A percentile compares a stretch with the other conserved stretches of the same genome.
Conservation (phyloP, 495 filamentous ascomycete species). For the Penicillium samsonianum region DNA sequence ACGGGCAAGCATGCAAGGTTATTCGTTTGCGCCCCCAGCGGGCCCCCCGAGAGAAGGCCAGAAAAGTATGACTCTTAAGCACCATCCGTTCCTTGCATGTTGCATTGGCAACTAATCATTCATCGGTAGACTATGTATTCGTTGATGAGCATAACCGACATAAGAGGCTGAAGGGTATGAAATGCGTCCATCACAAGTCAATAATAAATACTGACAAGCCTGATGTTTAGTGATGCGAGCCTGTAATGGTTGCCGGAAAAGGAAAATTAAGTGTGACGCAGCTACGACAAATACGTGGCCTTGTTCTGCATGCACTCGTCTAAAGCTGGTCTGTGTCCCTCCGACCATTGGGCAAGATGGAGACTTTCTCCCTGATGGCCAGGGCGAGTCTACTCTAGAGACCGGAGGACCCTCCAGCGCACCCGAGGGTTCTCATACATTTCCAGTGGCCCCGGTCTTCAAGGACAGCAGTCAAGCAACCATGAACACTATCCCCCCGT, state of each 20-base stretch:
- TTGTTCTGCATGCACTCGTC: slow-evolving; percentile 87
- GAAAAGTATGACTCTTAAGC: slow-evolving; percentile 37
- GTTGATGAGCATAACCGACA: slow-evolving; percentile 99
- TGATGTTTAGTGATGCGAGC: slow-evolving; percentile 83
- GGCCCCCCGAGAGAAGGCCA: slow-evolving; percentile 48
- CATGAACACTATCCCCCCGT: slow-evolving; percentile 31
- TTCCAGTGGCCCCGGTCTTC: slow-evolving; percentile 33
- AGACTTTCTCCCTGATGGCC: slow-evolving; percentile 55
- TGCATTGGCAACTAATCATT: background rate
- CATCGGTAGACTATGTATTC: slow-evolving; percentile 86
- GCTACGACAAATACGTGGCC: slow-evolving; percentile 98
- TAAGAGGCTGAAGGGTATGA: slow-evolving; percentile 89
- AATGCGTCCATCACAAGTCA: slow-evolving; percentile 3
- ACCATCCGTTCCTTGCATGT: background rate
- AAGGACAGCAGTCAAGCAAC: slow-evolving; percentile 29
- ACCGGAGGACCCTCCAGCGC: slow-evolving; percentile 25
- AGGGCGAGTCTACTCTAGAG: slow-evolving; percentile 31
- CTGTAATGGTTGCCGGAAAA: slow-evolving; percentile 90
- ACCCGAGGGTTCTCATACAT: slow-evolving; percentile 34
- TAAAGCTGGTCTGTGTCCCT: slow-evolving; percentile 92
- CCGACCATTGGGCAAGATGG: slow-evolving; percentile 87
- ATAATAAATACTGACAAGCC: slow-evolving; percentile 13
- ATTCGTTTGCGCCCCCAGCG: slow-evolving; percentile 50
- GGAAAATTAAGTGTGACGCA: slow-evolving; percentile 91
- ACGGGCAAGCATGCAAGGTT: slow-evolving; percentile 41